Evolutionary conservation across 768 basidiomycete species (phyloP), one percentile per base, ranked within the genome.

Genomic region (Hericium alpestre): DNA sequence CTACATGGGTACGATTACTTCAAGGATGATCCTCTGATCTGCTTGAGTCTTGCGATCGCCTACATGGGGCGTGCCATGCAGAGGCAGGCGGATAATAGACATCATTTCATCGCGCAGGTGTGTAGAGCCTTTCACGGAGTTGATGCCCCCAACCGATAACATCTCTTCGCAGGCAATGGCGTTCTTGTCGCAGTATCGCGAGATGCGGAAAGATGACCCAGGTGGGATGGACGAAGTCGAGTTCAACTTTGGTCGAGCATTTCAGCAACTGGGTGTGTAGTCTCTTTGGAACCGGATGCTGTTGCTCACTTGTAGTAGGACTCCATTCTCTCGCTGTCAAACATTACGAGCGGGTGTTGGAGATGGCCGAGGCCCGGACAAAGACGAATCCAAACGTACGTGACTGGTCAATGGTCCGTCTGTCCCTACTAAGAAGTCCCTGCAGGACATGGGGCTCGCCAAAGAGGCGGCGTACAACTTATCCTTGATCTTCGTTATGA

Each of bases 21-120:
- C 58, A 86, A 82, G 0, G 75, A 90, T 13, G 90, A 97, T 68
- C 91, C 94, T 0, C 74, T 94, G 71, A 76, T 96, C 22, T 93
- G 88, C 65, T 74, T 98, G 4, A 82, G 79, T 47, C 76, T 97
- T 9, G 90, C 86, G 0, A 82, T 93, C 49, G 84, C 90, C 0
- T 96, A 90, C 20, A 73, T 96, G 49, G 92, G 93, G 11, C 79
- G 95, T 39, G 87, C 93, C 0, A 91, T 92, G 86, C 90, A 94
- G 61, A 79, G 94, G 18, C 94, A 97, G 68, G 84, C 87, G 13
- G 95, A 97, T 71, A 98, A 99, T 67, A 74, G 93, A 41, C 89
- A 96, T 65, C 90, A 95, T 67, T 78, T 93, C 58, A 79, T 97
- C 40, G 78, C 85, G 3, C 90, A 93, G 70, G 82, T 82, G 49